These are phyloP conservation scores for Diplocarpon rosae DNA, from an alignment of 2,329 filamentous ascomycete genomes.

Conservation along the genomic window DNA sequence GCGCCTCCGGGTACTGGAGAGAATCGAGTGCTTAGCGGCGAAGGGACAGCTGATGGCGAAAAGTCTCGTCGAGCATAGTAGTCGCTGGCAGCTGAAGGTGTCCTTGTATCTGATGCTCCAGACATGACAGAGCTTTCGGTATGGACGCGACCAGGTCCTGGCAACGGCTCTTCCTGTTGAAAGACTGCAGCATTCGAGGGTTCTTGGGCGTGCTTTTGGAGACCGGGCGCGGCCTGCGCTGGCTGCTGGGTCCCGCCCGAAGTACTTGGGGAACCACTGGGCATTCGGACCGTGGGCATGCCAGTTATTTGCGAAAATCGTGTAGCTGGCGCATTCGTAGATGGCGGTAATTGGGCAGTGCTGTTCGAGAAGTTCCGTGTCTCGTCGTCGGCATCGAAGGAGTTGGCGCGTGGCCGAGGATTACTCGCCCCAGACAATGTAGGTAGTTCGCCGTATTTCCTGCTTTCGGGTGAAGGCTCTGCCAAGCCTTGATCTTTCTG, in stretches of 20 bases:
- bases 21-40: slow-evolving; percentile 34
- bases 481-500: slow-evolving; percentile 30
- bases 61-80: slow-evolving; percentile 36
- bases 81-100: slow-evolving; percentile 18
- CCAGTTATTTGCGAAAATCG: slow-evolving; percentile 25
- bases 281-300: slow-evolving; percentile 12
- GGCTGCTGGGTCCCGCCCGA: slow-evolving; percentile 20
- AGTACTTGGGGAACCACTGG: slow-evolving; percentile 19
- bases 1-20: slow-evolving; percentile 29
- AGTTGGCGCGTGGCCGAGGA: slow-evolving; percentile 29
- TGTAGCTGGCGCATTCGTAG: slow-evolving; percentile 17
- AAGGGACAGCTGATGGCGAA: slow-evolving; percentile 39
- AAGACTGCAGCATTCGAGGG: slow-evolving; percentile 14
- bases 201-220: slow-evolving; percentile 15
- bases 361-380: slow-evolving; percentile 36
- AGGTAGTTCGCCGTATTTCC: slow-evolving; percentile 26
- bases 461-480: slow-evolving; percentile 13
- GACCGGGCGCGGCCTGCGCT: slow-evolving; percentile 8
- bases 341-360: slow-evolving; percentile 14
- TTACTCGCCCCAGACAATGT: slow-evolving; percentile 15
- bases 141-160: slow-evolving; percentile 7
- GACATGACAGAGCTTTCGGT: slow-evolving; percentile 13
- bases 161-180: slow-evolving; percentile 9
- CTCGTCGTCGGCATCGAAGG: slow-evolving; percentile 45
- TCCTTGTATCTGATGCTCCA: slow-evolving; percentile 19